Base-by-base conservation (phyloP, 1,284 basidiomycete genomes). In the Ceratobasidium sp. region DNA sequence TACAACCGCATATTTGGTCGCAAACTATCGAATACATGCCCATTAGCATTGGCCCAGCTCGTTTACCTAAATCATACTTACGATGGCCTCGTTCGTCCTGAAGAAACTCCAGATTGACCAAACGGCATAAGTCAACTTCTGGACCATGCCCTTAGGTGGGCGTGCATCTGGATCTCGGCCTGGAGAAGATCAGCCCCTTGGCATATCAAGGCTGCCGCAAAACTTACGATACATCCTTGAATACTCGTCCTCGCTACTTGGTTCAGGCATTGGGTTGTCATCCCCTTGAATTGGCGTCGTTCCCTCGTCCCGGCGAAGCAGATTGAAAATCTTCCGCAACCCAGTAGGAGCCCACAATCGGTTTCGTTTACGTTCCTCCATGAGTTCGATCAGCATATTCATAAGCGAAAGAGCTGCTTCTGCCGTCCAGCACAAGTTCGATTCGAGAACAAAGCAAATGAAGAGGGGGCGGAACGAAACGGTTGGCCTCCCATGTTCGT, bases 1-100 rank as follows among this genome's bases (percentile, higher is more conserved):
- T 15, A 87, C 76, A 17, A 88, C 69, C 0, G 80, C 81, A 75
- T 87, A 86, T 72, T 87, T 85, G 75, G 87, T 79, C 0, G 83
- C 82, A 73, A 86, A 90, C 83, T 84, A 52, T 29, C 0, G 1
- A 45, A 40, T 25, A 22, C 43, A 27, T 35, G 35, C 12, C 25
- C 38, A 60, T 40, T 42, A 56, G 32, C 50, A 42, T 22, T 20
- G 43, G 34, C 31, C 52, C 27, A 29, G n/a, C 25, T 22, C 50
- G 8, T 15, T 20, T 29, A 7, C 22, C 32, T 45, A 34, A 34
- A 22, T 34, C 32, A 43, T n/a, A 75, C 79, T 43, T 72, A 84
- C 83, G 71, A 83, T 72, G 8, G 81, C 82, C 67, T 85, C 81
- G 0, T 82, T 76, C 0, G 81, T 82, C 67, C 77, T 78, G 20